Conservation (phyloP, 768 basidiomycete genomes). For the Agaricus subrufescens region DNA sequence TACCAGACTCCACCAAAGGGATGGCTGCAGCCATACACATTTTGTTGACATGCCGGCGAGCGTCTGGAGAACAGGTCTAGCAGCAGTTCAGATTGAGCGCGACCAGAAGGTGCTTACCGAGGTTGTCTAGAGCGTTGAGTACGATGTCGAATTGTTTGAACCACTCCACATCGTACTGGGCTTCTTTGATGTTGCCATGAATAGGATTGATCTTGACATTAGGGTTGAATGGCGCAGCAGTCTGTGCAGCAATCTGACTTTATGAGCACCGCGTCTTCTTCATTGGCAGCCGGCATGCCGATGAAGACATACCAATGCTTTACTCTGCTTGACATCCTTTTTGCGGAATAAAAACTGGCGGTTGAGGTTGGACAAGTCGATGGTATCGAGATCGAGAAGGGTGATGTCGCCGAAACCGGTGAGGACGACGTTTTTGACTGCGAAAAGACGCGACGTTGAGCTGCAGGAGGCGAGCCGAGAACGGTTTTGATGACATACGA, state of each 20-base stretch:
- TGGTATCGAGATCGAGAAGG: slow-evolving; percentile 94
- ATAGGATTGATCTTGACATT: slow-evolving; percentile 84
- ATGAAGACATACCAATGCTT: slow-evolving; percentile 64
- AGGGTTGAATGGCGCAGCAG: slow-evolving; percentile 82
- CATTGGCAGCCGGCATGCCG: not conserved
- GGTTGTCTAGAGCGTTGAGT: slow-evolving; percentile 93
- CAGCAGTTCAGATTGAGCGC: not conserved
- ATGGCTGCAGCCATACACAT: slow-evolving; percentile 94
- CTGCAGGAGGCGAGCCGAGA: not conserved
- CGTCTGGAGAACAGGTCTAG: slow-evolving; percentile 47
- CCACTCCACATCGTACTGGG: slow-evolving; percentile 86
- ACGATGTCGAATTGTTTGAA: slow-evolving; percentile 89
- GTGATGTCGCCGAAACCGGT: slow-evolving; percentile 92
- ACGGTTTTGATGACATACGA: slow-evolving; percentile 39
- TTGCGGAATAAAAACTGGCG: slow-evolving; percentile 96
- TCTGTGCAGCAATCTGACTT: slow-evolving; percentile 75
- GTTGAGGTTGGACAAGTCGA: slow-evolving; percentile 96
- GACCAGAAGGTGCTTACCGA: slow-evolving; percentile 51
- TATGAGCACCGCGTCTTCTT: not conserved
- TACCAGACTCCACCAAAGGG: slow-evolving; percentile 93
- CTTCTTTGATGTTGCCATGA: slow-evolving; percentile 94
- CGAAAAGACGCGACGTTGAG: not conserved
- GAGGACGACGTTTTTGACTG: slow-evolving; percentile 94
- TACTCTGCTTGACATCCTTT: slow-evolving; percentile 96
- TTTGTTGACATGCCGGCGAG: slow-evolving; percentile 91